Percentiles rank a stretch among this genome's conserved stretches.
These are phyloP conservation scores for Eucalyptus camaldulensis DNA, from an alignment of 345 rosid genomes.

Conservation along the genomic window DNA sequence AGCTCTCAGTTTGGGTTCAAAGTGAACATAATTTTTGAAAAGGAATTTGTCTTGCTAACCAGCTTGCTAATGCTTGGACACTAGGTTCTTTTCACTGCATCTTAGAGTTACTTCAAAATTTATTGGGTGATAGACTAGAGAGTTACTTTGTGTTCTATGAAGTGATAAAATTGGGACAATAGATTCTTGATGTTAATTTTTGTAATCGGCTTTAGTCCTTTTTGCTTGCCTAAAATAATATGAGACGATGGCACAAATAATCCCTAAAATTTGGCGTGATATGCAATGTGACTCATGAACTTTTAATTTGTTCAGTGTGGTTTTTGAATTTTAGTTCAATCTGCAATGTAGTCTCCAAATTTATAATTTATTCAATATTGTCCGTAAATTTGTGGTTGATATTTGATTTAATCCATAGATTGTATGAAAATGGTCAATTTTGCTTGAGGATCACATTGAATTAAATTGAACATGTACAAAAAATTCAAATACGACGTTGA, in stretches of 20 bases:
- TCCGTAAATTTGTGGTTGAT: too few species aligned
- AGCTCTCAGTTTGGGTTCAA: not conserved
- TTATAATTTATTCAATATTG: too few species aligned
- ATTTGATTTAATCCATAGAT: not conserved
- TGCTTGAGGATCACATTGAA: not conserved
- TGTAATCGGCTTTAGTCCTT: not conserved
- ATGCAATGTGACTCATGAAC: not conserved
- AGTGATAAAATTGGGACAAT: not conserved
- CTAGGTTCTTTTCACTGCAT: not conserved
- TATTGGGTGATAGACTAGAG: not conserved
- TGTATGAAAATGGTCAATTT: too few species aligned
- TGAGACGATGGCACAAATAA: too few species aligned
- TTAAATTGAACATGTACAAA: not conserved
- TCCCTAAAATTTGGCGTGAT: not conserved
- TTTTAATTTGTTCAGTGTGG: too few species aligned
- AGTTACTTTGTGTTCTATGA: not conserved
- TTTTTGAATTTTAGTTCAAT: too few species aligned
- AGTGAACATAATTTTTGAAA: not conserved
- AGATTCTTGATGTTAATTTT: not conserved
- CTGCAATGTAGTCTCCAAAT: accelerated
- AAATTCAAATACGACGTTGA: accelerated
- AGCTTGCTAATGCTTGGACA: not conserved
- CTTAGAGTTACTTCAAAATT: not conserved
- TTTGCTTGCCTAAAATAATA: not conserved
- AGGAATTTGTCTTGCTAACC: not conserved